Base-by-base conservation (phyloP, 2,329 filamentous ascomycete genomes). In the Paecilomyces sp. region DNA sequence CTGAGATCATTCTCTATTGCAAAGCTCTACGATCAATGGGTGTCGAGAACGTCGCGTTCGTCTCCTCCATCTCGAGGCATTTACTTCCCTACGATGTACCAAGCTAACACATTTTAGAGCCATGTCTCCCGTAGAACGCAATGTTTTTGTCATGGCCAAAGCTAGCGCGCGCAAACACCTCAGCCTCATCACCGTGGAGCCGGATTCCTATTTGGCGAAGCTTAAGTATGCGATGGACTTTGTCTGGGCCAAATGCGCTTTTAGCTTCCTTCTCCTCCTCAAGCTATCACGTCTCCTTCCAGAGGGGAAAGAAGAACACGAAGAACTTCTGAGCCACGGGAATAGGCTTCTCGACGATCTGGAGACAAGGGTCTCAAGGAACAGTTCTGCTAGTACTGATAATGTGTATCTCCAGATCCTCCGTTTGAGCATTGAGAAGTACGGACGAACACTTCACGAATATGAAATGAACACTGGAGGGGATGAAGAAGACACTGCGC, bases 211-310 rank as follows among this genome's bases (percentile, higher is more conserved):
- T 63, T 75, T 84, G 8, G 76, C 73, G 13, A 80, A 79, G 15
- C 76, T 84, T 34, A 77, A 76, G 31, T 84, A 80, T 63, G 81
- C 81, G 0, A 82, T 83, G 76, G 81, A 84, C 58, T 84, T 84
- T 60, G 81, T 84, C 22, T 84, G 82, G 81, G 82, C 81, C 0
- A 85, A 85, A 66, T 81, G 80, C 56, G 81, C 81, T 0, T 84
- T 84, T 61, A 83, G 80, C n/a, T 81, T 84, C 53, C 70, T 84
- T 1, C 72, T 85, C 0, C 75, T 84, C 1, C 75, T 85, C 2
- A 83, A 82, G 59, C 71, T 84, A 3, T 78, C 80, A 0, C 76
- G 80, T 0, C 72, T 84, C 1, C 70, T 84, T 0, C 78, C 78
- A 0, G 78, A 81, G 59, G 61, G 68, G 7, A 63, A 71, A 24